These are phyloP conservation scores for Scheffersomyces illinoinensis DNA, from an alignment of 1,139 yeast species.

Conservation along the genomic window DNA sequence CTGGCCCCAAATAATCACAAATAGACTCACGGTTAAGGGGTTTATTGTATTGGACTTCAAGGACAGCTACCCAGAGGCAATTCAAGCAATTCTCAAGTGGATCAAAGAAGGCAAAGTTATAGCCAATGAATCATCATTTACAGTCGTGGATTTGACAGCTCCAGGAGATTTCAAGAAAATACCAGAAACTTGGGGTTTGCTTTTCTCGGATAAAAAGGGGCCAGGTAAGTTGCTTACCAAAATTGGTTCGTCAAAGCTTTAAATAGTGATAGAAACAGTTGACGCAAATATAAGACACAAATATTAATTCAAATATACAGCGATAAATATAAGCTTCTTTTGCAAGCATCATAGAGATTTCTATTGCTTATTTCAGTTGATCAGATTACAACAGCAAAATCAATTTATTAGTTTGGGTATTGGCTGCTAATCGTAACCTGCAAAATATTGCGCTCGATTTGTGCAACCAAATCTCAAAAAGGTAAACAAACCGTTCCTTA, in stretches of 20 bases:
- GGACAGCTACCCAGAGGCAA: conserved; percentile 11
- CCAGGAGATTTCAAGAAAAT: conserved; percentile 33
- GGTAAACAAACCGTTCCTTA: not conserved
- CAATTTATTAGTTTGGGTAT: no score
- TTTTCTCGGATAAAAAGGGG: conserved; percentile 33
- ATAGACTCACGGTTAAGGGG: conserved; percentile 21
- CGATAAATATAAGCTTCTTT: no score
- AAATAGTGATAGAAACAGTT: not conserved
- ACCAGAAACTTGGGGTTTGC: conserved; percentile 46
- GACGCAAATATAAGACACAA: no score
- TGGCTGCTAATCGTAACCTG: not conserved
- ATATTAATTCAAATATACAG: no score
- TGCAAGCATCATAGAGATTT: no score
- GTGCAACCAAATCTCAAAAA: not conserved
- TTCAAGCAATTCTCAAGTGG: conserved; percentile 17
- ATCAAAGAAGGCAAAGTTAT: conserved; percentile 20
- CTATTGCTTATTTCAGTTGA: no score
- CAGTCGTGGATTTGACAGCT: conserved; percentile 36
- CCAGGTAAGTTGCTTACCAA: conserved; percentile 32
- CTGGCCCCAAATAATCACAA: conserved; percentile 27
- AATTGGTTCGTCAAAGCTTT: not conserved
- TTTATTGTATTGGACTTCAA: conserved; percentile 21
- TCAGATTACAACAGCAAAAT: no score
- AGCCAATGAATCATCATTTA: conserved; percentile 20
- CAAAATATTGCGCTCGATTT: not conserved